Evolutionary conservation across 2,329 filamentous ascomycete species (phyloP).

Genomic region (Plectosphaerella cucumerina): DNA sequence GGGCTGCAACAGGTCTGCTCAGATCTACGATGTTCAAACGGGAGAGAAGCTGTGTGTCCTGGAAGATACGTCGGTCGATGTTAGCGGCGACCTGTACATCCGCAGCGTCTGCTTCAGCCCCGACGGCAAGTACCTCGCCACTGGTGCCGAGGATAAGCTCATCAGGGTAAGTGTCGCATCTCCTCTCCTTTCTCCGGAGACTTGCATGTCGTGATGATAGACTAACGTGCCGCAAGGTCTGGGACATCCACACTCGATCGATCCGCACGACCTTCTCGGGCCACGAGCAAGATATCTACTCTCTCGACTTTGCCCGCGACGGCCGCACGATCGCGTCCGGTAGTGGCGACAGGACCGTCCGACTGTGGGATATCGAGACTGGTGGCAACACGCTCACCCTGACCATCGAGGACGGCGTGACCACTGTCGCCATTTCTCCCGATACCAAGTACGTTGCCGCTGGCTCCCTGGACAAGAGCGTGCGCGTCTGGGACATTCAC

Average conservation of each 20-base stretch:
- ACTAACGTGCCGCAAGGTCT: slow-evolving; percentile 57
- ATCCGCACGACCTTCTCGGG: slow-evolving; percentile 95
- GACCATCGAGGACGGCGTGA: slow-evolving; percentile 94
- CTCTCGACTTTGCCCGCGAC: slow-evolving; percentile 89
- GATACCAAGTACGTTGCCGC: slow-evolving; percentile 93
- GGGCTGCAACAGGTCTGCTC: slow-evolving; percentile 97
- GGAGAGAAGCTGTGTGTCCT: slow-evolving; percentile 86
- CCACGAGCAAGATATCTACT: slow-evolving; percentile 98
- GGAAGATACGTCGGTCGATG: slow-evolving; percentile 82
- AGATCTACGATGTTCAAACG: slow-evolving; percentile 90
- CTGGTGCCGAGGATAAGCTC: slow-evolving; percentile 94
- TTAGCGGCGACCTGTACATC: slow-evolving; percentile 92
- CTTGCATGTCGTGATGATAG: background rate
- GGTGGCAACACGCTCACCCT: slow-evolving; percentile 79
- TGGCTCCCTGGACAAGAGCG: slow-evolving; percentile 94
- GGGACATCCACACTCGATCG: slow-evolving; percentile 80
- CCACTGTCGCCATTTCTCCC: slow-evolving; percentile 94
- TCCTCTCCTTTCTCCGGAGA: background rate
- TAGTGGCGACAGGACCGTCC: slow-evolving; percentile 89
- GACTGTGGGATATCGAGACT: slow-evolving; percentile 91
- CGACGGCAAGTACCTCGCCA: slow-evolving; percentile 88
- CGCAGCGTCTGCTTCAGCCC: slow-evolving; percentile 98
- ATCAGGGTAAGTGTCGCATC: slow-evolving; percentile 71
- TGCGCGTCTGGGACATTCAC: slow-evolving; percentile 91
- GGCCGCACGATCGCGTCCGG: slow-evolving; percentile 93